Base-by-base conservation (phyloP, 176 grass and related monocot species). In the Alloteropsis semialata region DNA sequence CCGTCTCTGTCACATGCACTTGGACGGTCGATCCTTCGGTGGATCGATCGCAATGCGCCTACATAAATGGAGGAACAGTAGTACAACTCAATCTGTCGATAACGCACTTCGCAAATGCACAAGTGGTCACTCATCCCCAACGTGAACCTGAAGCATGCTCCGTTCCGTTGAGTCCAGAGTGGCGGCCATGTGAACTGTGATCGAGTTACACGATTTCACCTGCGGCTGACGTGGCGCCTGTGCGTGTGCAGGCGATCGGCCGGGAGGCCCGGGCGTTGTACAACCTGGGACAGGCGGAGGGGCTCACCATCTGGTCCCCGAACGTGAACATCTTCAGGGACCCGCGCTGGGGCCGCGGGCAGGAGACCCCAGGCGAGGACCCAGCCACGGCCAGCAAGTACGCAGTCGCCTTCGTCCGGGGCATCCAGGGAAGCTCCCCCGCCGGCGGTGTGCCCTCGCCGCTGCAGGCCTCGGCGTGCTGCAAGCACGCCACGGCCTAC, bases 281-380 rank as follows among this genome's bases (percentile, higher is more conserved):
- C 88, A 89, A 89, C 55, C 0, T 87, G 0, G 92, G 94, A 0
- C 94, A 92, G 69, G 87, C 92, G 38, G 70, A 87, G 79, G 94
- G 94, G 3, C 85, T 94, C 4, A 91, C 92, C 55, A 90, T 92
- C 58, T 97, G 94, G 92, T 84, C 89, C 0, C 94, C 90, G 0
- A 97, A 97, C 74, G 76, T 97, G 51, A 97, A 97, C 76, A 89
- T 97, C 72, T 94, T 83, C 69, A 38, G 94, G 1, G 94, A 97
- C 50, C 94, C 94, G 0, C 69, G 92, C 8, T 97, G 94, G 94
- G 94, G 92, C 2, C 86, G 94, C 3, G 92, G 92, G 0, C 94
- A 94, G 76, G 94, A 97, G 81, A 94, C 92, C 0, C 94, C 94
- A 34, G 94, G 92, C 29, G 92, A 97, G 86, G 94, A 97, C 69